phyloP scores from a whole-genome alignment of 495 filamentous ascomycete species.

The Filosporella fistucella region DNA sequence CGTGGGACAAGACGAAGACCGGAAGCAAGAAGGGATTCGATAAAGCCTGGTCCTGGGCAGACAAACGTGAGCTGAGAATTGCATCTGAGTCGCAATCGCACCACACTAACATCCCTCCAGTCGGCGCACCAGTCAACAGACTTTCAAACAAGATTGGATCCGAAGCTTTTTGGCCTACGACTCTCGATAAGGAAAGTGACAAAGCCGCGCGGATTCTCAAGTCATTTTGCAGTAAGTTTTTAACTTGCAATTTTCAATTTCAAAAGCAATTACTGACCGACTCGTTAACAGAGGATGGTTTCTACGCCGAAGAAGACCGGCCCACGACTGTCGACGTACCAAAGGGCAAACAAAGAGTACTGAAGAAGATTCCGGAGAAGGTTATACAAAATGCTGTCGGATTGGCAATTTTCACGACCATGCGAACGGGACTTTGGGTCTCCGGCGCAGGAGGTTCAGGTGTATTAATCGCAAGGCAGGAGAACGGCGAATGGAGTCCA shows the following conservation, averaged over 20 bases:
- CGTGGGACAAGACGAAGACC: conserved; percentile 34
- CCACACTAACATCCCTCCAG: conserved; percentile 11
- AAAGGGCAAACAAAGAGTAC: conserved; percentile 60
- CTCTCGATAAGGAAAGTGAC: conserved; percentile 74
- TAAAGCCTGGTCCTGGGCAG: conserved; percentile 36
- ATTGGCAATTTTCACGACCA: conserved; percentile 85
- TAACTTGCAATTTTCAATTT: background rate
- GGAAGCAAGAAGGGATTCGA: conserved; percentile 42
- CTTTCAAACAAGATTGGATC: conserved; percentile 68
- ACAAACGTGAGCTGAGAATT: conserved; percentile 36
- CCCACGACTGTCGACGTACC: conserved; percentile 38
- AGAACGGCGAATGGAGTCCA: conserved; percentile 82
- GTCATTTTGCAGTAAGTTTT: conserved; percentile 66
- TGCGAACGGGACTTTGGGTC: conserved; percentile 88
- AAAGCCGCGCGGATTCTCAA: conserved; percentile 77
- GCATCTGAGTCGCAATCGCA: too few species aligned
- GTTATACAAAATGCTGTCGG: conserved; percentile 84
- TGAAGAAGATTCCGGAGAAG: conserved; percentile 78
- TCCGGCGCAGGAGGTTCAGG: conserved; percentile 85
- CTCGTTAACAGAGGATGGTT: conserved; percentile 35
- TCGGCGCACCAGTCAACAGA: conserved; percentile 67
- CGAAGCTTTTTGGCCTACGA: conserved; percentile 80
- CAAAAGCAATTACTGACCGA: conserved; percentile 11
- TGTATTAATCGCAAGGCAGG: conserved; percentile 71
- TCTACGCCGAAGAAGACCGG: conserved; percentile 29